Conservation (phyloP, 495 filamentous ascomycete species). For the Xylaria intraflava region DNA sequence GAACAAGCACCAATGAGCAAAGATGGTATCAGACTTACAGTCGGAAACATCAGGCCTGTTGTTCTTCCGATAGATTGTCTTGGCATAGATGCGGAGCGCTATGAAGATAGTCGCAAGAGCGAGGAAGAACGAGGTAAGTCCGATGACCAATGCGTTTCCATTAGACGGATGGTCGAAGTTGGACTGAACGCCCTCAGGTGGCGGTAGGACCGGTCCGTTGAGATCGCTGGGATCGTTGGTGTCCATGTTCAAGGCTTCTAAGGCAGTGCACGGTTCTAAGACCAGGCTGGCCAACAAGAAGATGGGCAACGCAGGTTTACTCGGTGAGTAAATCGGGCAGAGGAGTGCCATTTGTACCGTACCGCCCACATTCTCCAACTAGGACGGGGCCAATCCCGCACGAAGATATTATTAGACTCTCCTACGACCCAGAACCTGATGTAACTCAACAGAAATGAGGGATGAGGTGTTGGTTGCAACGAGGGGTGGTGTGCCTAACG, state of each 20-base stretch:
- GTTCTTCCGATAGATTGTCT: slow-evolving; percentile 16
- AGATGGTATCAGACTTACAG: slow-evolving; percentile 3
- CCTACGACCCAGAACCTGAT: too few species aligned
- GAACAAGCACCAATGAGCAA: background rate
- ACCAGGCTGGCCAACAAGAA: too few species aligned
- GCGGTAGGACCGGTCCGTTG: slow-evolving; percentile 11
- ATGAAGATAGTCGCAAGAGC: slow-evolving; percentile 15
- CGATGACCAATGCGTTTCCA: slow-evolving; percentile 21
- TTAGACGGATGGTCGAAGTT: slow-evolving; percentile 31
- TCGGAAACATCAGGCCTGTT: slow-evolving; percentile 6
- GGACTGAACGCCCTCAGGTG: slow-evolving; percentile 14
- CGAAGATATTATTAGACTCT: too few species aligned
- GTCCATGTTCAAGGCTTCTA: background rate
- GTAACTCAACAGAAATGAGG: too few species aligned
- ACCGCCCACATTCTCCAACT: too few species aligned
- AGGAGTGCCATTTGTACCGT: too few species aligned
- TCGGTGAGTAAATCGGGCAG: too few species aligned
- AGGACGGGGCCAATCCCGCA: too few species aligned
- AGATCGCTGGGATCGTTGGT: slow-evolving; percentile 13
- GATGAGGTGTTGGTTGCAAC: too few species aligned
- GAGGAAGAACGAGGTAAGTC: slow-evolving; percentile 13
- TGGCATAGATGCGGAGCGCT: slow-evolving; percentile 17
- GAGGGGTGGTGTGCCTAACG: too few species aligned
- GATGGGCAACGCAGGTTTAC: too few species aligned
- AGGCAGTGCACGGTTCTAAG: too few species aligned